Percentiles rank a stretch among this genome's conserved stretches.
phyloP scores from a whole-genome alignment of 805 yeast genomes.

The Kregervanrija delftensis region DNA sequence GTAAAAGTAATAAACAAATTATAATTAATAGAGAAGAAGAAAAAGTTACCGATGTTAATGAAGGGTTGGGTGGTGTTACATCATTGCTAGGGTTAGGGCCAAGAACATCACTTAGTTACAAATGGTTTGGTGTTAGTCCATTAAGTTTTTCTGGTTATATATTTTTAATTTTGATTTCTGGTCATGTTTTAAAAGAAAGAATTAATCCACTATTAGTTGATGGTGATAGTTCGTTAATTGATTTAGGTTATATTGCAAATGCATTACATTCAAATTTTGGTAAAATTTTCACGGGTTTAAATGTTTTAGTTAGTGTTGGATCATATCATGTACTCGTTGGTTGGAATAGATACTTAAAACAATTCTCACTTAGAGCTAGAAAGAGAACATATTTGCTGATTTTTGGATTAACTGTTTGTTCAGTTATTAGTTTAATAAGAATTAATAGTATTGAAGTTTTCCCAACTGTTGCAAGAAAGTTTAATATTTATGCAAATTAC shows the following conservation, averaged over 20 bases:
- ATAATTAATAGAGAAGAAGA: constrained; percentile 11
- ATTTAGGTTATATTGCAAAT: constrained; percentile 44
- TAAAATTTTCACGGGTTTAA: constrained; percentile 19
- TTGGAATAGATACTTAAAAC: constrained; percentile 36
- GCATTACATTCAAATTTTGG: constrained; percentile 15
- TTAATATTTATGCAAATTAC: too few relatives aligned
- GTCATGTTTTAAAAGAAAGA: constrained; percentile 44
- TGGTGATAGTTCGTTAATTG: constrained; percentile 57
- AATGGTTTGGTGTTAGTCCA: constrained; percentile 46
- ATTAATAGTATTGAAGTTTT: constrained; percentile 4
- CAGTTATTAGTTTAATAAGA: constrained; percentile 30
- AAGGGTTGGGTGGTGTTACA: constrained; percentile 58
- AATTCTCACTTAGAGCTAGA: constrained; percentile 34
- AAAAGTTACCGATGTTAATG: constrained; percentile 30
- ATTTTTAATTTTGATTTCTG: constrained; percentile 35
- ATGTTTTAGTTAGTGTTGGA: constrained; percentile 31
- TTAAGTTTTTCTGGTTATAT: constrained; percentile 54
- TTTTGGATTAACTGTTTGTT: constrained; percentile 28
- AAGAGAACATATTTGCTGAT: constrained; percentile 38
- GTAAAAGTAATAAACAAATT: constrained; percentile 5
- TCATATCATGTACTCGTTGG: constrained; percentile 55
- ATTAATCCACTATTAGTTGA: constrained; percentile 45
- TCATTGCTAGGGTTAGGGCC: constrained; percentile 51
- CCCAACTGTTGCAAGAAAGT: too few relatives aligned
- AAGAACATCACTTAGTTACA: constrained; percentile 37